Evolutionary conservation across 1,139 yeast species (phyloP).

Genomic region (Geotrichum histeridarum): DNA sequence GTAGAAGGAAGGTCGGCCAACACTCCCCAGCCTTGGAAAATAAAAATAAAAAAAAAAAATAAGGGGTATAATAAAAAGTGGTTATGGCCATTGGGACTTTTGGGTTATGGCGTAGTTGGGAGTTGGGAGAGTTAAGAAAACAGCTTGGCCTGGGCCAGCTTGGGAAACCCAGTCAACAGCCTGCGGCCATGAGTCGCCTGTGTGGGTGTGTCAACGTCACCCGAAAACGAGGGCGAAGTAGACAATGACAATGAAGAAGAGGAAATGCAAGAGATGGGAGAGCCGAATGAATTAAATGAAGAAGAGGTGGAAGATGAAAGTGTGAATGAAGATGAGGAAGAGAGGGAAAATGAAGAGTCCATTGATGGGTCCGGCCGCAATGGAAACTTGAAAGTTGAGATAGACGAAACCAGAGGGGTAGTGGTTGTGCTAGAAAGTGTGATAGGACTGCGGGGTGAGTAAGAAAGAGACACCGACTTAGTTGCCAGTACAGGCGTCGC

Average conservation of each 20-base stretch:
- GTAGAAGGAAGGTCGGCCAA: too few relatives aligned
- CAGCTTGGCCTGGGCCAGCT: slow-evolving; percentile 12
- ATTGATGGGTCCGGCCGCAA: neutral
- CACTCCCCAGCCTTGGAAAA: neutral
- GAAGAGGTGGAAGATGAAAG: slow-evolving; percentile 13
- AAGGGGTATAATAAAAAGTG: neutral
- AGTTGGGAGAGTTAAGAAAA: slow-evolving; percentile 1
- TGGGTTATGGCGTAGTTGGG: neutral
- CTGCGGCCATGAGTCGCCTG: slow-evolving; percentile 3
- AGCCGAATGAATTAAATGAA: neutral
- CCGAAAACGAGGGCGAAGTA: neutral
- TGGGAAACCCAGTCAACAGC: slow-evolving; percentile 1
- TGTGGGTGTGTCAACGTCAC: neutral
- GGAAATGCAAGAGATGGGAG: slow-evolving; percentile 5
- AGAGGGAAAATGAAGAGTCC: slow-evolving; percentile 18
- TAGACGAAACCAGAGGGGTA: neutral
- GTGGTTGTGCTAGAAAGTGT: neutral
- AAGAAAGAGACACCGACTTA: slow-evolving; percentile 1
- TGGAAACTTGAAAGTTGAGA: slow-evolving; percentile 4
- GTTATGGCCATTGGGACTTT: neutral
- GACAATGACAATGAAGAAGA: neutral
- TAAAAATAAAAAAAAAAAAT: slow-evolving; percentile 2
- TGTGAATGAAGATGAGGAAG: slow-evolving; percentile 19
- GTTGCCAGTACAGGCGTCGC: slow-evolving; percentile 1
- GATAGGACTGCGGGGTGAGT: neutral